A percentile compares a stretch with the other conserved stretches of the same genome.
phyloP scores from a whole-genome alignment of 2,329 filamentous ascomycete genomes.

The Aspergillus quadrilineatus region DNA sequence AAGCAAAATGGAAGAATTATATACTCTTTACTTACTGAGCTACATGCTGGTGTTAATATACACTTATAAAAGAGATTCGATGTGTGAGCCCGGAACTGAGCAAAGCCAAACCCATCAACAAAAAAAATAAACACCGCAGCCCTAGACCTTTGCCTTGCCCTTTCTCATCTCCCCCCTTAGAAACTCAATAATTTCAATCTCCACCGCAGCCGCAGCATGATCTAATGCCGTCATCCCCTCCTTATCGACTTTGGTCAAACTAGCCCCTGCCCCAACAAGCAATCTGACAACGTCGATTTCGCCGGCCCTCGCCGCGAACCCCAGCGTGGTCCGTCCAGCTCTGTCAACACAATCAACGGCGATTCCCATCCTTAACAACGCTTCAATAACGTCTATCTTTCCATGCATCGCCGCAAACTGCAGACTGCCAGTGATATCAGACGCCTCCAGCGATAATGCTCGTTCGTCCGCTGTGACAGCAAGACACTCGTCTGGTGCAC shows the following conservation, averaged over 20 bases:
- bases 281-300: background rate
- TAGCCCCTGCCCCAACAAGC: background rate
- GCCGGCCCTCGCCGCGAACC: background rate
- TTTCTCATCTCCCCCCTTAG: background rate
- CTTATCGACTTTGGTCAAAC: background rate
- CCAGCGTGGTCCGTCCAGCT: background rate
- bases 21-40: too few relatives aligned
- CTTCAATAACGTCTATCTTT: background rate
- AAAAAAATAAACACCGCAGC: too few relatives aligned
- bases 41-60: too few relatives aligned
- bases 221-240: background rate
- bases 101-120: too few relatives aligned
- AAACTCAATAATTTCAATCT: background rate
- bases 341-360: background rate
- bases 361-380: background rate
- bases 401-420: background rate
- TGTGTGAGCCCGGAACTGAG: too few relatives aligned
- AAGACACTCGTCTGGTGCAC: background rate
- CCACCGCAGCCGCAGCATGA: background rate
- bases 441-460: background rate
- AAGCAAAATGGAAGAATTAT: too few relatives aligned
- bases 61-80: too few relatives aligned
- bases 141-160: background rate
- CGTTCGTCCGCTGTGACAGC: background rate
- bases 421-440: background rate